Evolutionary conservation across 2,329 filamentous ascomycete genomes (phyloP), one percentile per base, ranked within the genome.

Genomic region (Penicillium digitatum): DNA sequence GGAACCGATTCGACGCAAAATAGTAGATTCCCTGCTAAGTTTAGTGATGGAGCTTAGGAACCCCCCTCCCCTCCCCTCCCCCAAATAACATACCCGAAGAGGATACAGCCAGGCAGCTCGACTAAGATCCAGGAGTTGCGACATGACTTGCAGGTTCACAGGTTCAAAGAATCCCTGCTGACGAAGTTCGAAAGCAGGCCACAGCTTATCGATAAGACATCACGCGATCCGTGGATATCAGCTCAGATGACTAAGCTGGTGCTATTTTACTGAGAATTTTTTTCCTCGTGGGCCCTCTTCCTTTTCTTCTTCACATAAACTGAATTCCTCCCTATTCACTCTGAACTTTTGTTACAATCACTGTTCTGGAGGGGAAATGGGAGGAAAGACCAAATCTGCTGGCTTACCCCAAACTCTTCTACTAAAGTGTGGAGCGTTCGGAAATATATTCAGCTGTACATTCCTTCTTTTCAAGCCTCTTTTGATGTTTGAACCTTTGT

Each of bases 1-100:
- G 87, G 64, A 88, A 90, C 22, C 84, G 86, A 69, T 92, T 88
- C 31, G 82, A 79, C 48, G 84, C 62, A 73, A 95, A 96, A 76
- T 93, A 96, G 76, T 84, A 85, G 67, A 96, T 86, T 60, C 94
- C 93, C 74, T 87, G 24, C 18, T 9, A 14, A 22, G 32, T 39
- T 61, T 47, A 60, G 55, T 39, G 44, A 18, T 51, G 42, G 11
- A 57, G 42, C 18, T 34, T 14, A 6, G 24, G 39, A 6, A n/a
- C 4, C 14, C 5, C n/a, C n/a, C n/a, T n/a, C n/a, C n/a, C n/a
- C n/a, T n/a, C n/a, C n/a, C n/a, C n/a, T n/a, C 20, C 14, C 14
- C 29, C 48, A 51, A 32, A 39, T 35, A 16, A 66, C 71, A 59
- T 66, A 79, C 78, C 65, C 74, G 74, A 38, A 80, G 49, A 35